Evolutionary conservation across 352 stramenopile genomes (phyloP), one percentile per base, ranked within the genome.

Genomic region (Phytopythium aichiense): DNA sequence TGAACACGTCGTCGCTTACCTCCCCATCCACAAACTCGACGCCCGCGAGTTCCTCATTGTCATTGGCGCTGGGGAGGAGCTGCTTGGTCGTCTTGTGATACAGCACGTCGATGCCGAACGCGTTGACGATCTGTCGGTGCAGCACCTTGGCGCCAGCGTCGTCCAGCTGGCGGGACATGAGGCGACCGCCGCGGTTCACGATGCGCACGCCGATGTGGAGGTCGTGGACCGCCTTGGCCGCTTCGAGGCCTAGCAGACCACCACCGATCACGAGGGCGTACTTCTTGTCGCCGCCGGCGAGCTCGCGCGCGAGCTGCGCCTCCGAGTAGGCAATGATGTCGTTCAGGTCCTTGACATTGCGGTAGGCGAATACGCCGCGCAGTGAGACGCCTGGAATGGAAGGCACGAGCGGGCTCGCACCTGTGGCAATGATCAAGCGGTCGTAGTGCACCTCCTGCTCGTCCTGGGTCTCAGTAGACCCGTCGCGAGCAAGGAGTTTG

Each of bases 141-240:
- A 98, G 74, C 46, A 94, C 81, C 58, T 91, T 88, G 60, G 96
- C 88, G 15, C 90, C 92, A 30, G 89, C 91, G 60, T 95, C 76
- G 58, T 98, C 92, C 31, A 98, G 93, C 73, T 98, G 89, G 42
- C 91, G 88, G 11, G 90, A 97, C 91, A 98, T 98, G 23, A 98
- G 74, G 35, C 87, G 92, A 23, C 74, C 74, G n/a, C 91, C 91
- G 70, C 94, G 96, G 69, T 98, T 92, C 60, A 98, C 87, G 65
- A 98, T 95, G 53, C 93, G 84, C 30, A 89, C 91, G 38, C 78
- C 73, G 50, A 97, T 72, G 11, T 91, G 87, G 60, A 98, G 89
- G 66, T 97, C 92, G 50, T 92, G 87, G 45, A 97, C 89, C 18
- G 91, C 91, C 66, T 97, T 96, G 48, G 89, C 88, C 8, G 90